Base-by-base conservation (phyloP, 2,329 filamentous ascomycete species). In the Alternaria viburni region DNA sequence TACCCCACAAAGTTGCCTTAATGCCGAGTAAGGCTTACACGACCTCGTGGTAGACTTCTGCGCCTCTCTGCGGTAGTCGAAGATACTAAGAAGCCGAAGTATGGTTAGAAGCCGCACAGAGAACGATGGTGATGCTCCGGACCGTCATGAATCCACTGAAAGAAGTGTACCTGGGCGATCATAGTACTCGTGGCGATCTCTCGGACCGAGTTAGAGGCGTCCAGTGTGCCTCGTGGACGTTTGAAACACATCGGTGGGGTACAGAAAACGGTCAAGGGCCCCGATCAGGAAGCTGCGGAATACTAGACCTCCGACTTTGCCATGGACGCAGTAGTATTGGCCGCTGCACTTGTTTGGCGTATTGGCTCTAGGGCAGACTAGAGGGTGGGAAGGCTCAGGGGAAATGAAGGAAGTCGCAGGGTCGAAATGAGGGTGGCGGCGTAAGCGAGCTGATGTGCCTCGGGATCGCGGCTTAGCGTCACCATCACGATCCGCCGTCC, bases 211-310 rank as follows among this genome's bases (percentile, higher is more conserved):
- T 28, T 43, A 11, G 19, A 47, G 52, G 56, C 25, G 21, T 26
- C 51, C n/a, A n/a, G 43, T 54, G 51, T 50, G 56, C 59, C 62
- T 63, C 63, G 63, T 65, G 63, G 52, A 63, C 63, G 46, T 43
- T 19, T 59, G 46, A 60, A 60, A 63, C 56, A 45, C 23, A 28
- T 15, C 26, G 47, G 63, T 17, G 63, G 59, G 44, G 41, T 54
- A 32, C 26, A 55, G 25, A 21, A 25, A 52, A 44, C 63, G 63
- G 63, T 54, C 23, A 36, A 55, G 21, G 58, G 23, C 13, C 60
- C 61, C 28, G 41, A 63, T 63, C 36, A 47, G 63, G 63, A 63
- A 65, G 63, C 28, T 59, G 56, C 36, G 19, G 44, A 60, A 28
- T 17, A 25, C n/a, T n/a, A 15, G 45, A 43, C 43, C 46, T 36